phyloP scores from a whole-genome alignment of 805 yeast species.

The Wickerhamomyces mucosus region DNA sequence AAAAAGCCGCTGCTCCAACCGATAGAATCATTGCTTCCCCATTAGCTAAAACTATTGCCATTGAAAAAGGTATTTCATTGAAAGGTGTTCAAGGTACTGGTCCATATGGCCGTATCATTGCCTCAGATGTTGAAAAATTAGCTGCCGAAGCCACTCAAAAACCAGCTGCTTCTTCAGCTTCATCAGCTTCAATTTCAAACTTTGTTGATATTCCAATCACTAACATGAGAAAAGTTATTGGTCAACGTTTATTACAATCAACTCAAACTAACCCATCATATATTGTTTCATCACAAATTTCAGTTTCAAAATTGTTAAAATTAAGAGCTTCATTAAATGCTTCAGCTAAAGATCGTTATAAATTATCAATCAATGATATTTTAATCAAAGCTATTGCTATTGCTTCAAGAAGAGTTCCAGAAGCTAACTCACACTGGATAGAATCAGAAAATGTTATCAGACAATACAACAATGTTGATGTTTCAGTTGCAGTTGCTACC shows the following conservation, averaged over 20 bases:
- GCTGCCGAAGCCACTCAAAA: conserved; percentile 35
- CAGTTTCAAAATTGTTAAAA: conserved; percentile 85
- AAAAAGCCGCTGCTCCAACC: conserved; percentile 25
- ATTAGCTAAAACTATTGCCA: conserved; percentile 83
- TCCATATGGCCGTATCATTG: conserved; percentile 89
- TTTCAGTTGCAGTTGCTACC: conserved; percentile 97
- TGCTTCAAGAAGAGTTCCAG: conserved; percentile 87
- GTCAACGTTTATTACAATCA: conserved; percentile 77
- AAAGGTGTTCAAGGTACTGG: conserved; percentile 86
- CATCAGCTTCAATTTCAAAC: conserved; percentile 43
- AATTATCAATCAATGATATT: conserved; percentile 88
- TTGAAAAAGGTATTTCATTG: conserved; percentile 83
- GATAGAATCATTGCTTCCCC: conserved; percentile 91
- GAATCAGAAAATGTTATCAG: conserved; percentile 84
- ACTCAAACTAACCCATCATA: conserved; percentile 85
- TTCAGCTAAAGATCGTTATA: conserved; percentile 76
- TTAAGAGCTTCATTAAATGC: conserved; percentile 86
- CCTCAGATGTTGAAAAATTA: conserved; percentile 77
- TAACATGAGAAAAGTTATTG: conserved; percentile 90
- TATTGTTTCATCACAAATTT: conserved; percentile 78
- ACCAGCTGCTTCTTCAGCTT: conserved; percentile 30
- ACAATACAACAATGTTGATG: conserved; percentile 86
- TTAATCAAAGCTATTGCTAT: conserved; percentile 89
- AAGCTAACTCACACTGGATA: conserved; percentile 90
- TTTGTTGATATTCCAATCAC: conserved; percentile 82